Evolutionary conservation across 208 protist species (phyloP), one percentile per base, ranked within the genome.

Genomic region (Phytomonas serpens): DNA sequence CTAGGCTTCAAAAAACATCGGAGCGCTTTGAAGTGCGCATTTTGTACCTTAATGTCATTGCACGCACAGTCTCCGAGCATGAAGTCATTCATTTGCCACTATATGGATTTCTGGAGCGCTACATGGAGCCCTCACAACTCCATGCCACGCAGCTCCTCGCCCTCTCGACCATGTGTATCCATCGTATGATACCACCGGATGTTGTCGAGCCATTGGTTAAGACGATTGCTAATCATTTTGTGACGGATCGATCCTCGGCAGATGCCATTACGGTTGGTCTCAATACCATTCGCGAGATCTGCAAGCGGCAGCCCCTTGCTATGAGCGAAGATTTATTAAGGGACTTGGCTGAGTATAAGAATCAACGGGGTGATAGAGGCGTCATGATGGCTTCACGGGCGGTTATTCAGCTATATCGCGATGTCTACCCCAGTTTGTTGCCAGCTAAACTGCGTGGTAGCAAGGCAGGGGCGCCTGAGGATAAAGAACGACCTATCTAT

Each of bases 211-310:
- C 93, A 40, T 75, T 99, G n/a, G 76, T 99, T 63, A 87, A 80
- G 71, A 80, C 94, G 23, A 93, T 99, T 51, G 95, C 92, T 0
- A 97, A 98, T 78, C 93, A 99, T 75, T 99, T 99, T 81, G 96
- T 99, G 0, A 93, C 85, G 4, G 98, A 99, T 72, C 83, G 92
- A 23, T 93, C 92, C 33, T 84, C 87, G 23, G 78, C 90, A 23
- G 98, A 99, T 71, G 84, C 92, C 27, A 98, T 99, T 34, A 95
- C 96, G 0, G 89, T 99, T 10, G 97, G 97, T 33, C 82, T 99
- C 40, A 99, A 99, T 78, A 98, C 97, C 2, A 97, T 99, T 64
- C 86, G 98, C 37, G 96, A 97, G 69, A 98, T 99, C 36, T 98
- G 93, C 77, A 89, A 89, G 67, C 90, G 98, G 23, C 94, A 96